phyloP scores from a whole-genome alignment of 2,329 filamentous ascomycete genomes.

The Plenodomus tracheiphilus region DNA sequence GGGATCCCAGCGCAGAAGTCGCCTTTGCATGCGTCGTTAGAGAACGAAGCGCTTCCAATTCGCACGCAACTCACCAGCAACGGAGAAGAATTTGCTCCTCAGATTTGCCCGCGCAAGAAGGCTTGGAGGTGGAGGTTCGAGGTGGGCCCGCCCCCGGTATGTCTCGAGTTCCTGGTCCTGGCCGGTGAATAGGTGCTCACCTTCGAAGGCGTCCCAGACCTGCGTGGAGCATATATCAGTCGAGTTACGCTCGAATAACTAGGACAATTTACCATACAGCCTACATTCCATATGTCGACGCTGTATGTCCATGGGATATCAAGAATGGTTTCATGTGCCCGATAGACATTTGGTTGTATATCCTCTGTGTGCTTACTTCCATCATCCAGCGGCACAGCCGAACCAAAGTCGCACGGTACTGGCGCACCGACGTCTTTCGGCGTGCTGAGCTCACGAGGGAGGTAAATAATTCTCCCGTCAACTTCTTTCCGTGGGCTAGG shows the following conservation, averaged over 20 bases:
- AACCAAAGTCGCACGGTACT: constrained; percentile 33
- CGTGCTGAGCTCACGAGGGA: constrained; percentile 6
- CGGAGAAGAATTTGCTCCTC: constrained; percentile 6
- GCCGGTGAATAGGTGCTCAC: constrained; percentile 31
- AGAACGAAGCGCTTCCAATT: neutral
- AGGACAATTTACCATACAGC: constrained; percentile 36
- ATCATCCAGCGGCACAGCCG: neutral
- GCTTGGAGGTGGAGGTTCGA: constrained; percentile 17
- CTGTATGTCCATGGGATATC: constrained; percentile 41
- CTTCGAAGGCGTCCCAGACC: constrained; percentile 42
- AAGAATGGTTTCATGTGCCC: constrained; percentile 43
- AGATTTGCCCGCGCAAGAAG: constrained; percentile 8
- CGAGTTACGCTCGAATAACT: too few relatives aligned
- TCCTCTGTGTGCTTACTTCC: constrained; percentile 24
- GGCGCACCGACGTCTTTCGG: neutral
- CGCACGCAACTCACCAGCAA: constrained; percentile 3
- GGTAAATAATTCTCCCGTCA: constrained; percentile 32
- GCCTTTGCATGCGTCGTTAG: constrained; percentile 14
- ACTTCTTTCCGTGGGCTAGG: constrained; percentile 34
- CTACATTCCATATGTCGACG: constrained; percentile 44
- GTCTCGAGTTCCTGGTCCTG: constrained; percentile 3
- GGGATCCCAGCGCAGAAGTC: constrained; percentile 21
- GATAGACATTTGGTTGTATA: constrained; percentile 41
- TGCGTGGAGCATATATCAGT: constrained; percentile 9
- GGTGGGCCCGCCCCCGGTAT: neutral